A percentile compares a stretch with the other conserved stretches of the same genome.
These are phyloP conservation scores for Carex sylvatica DNA, from an alignment of 202 grass and related monocot genomes.

Conservation along the genomic window DNA sequence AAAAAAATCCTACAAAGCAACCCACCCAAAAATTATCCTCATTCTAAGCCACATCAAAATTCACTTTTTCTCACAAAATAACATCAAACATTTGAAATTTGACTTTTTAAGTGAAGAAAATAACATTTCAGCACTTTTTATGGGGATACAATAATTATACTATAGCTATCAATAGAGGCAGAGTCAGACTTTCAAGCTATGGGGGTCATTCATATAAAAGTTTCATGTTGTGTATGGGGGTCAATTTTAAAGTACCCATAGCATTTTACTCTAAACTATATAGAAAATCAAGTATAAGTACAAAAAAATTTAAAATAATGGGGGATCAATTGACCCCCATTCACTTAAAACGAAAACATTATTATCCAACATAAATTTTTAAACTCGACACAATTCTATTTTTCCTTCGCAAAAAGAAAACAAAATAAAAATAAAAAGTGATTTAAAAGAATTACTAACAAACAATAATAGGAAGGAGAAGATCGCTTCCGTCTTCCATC, in stretches of 20 bases:
- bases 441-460: slow-evolving; percentile 55
- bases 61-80: background rate
- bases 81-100: background rate
- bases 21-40: background rate
- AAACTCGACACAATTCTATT: background rate
- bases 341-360: background rate
- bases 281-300: too few species aligned
- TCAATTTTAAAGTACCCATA: too few species aligned
- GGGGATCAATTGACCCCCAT: too few species aligned
- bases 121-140: background rate
- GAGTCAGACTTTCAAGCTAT: too few species aligned
- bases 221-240: too few species aligned
- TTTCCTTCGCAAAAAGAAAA: slow-evolving; percentile 26
- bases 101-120: background rate
- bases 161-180: background rate
- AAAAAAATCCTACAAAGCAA: too few species aligned
- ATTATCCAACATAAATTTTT: background rate
- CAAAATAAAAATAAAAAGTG: background rate
- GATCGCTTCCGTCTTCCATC: slow-evolving; percentile 90
- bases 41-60: background rate
- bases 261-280: too few species aligned
- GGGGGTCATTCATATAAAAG: too few species aligned
- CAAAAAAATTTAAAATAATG: too few species aligned
- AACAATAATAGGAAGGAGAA: slow-evolving; percentile 93
- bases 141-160: background rate